A percentile compares a stretch with the other conserved stretches of the same genome.
phyloP scores from a whole-genome alignment of 176 grass and related monocot species.

The Carex cristatella region DNA sequence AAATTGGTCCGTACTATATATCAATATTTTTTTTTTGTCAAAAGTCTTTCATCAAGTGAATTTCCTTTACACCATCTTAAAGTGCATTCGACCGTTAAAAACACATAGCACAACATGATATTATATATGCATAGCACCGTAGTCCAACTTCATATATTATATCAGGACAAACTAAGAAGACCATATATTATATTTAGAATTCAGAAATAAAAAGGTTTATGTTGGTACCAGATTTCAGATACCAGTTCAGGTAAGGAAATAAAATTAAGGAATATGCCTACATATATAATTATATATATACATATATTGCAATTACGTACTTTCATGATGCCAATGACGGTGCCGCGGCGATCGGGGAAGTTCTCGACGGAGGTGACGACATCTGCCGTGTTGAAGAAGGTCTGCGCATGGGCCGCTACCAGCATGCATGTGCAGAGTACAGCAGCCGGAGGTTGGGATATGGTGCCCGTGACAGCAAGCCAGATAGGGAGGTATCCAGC shows the following conservation, averaged over 20 bases:
- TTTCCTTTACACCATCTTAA: too few species aligned
- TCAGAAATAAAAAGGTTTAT: too few species aligned
- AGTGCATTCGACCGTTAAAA: too few species aligned
- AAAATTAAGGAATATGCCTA: background rate
- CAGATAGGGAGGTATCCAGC: slow-evolving; percentile 74
- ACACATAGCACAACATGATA: too few species aligned
- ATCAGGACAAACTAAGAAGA: too few species aligned
- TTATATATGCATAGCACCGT: too few species aligned
- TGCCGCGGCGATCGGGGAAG: slow-evolving; percentile 68
- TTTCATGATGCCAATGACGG: slow-evolving; percentile 98
- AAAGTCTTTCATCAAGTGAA: too few species aligned
- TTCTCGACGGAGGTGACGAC: slow-evolving; percentile 86
- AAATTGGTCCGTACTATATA: too few species aligned
- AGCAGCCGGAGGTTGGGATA: slow-evolving; percentile 30
- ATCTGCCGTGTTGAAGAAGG: slow-evolving; percentile 76
- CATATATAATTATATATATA: too few species aligned
- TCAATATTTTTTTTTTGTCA: too few species aligned
- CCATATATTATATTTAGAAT: too few species aligned
- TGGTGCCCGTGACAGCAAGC: slow-evolving; percentile 53
- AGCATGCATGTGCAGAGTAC: slow-evolving; percentile 76
- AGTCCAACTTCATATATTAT: too few species aligned
- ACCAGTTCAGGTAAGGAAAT: background rate
- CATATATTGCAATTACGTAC: slow-evolving; percentile 4
- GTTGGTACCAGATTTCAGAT: background rate
- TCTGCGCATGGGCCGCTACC: slow-evolving; percentile 78